These are phyloP conservation scores for Metschnikowia lachancei DNA, from an alignment of 805 yeast species.

Conservation along the genomic window DNA sequence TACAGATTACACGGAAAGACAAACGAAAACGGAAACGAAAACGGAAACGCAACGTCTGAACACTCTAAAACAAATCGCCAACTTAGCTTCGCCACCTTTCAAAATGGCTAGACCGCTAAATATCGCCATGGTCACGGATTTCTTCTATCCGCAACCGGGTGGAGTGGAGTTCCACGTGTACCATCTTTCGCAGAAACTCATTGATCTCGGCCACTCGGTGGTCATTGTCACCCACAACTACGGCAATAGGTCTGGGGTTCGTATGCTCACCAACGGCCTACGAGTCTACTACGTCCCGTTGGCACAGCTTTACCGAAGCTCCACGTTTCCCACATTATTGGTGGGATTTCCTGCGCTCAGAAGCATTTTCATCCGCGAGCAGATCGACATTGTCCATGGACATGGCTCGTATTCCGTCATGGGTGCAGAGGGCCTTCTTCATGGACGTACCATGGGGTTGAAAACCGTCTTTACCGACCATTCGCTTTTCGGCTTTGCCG, in stretches of 20 bases:
- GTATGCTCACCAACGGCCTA: constrained; percentile 83
- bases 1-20: too few relatives aligned
- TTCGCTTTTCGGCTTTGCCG: constrained; percentile 91
- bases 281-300: constrained; percentile 91
- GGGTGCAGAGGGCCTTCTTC: constrained; percentile 89
- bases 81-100: not conserved
- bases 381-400: constrained; percentile 87
- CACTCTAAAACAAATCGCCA: too few relatives aligned
- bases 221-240: constrained; percentile 87
- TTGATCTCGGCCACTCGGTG: constrained; percentile 80
- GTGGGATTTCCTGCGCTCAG: constrained; percentile 82
- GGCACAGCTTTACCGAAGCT: constrained; percentile 73
- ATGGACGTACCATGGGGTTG: constrained; percentile 89
- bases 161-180: constrained; percentile 96
- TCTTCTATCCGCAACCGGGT: constrained; percentile 97
- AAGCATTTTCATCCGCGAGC: constrained; percentile 80
- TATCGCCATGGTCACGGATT: constrained; percentile 84
- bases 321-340: constrained; percentile 87
- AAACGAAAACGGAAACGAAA: too few relatives aligned
- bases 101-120: constrained; percentile 22
- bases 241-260: constrained; percentile 74
- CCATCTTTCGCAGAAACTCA: constrained; percentile 81
- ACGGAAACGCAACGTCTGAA: too few relatives aligned
- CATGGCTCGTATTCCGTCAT: constrained; percentile 87
- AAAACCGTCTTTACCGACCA: constrained; percentile 94